Evolutionary conservation across 345 rosid species (phyloP).

Genomic region (rapeseed (Brassica napus)): Da-Ae NC_063452.1:64527501-64528000

Average conservation of each 20-base stretch:
- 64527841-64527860: conserved; percentile 36
- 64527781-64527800: conserved; percentile 28
- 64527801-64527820: conserved; percentile 41
- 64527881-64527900: conserved; percentile 18
- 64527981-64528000: conserved; percentile 42
- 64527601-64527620: neutral
- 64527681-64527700: neutral
- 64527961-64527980: conserved; percentile 40
- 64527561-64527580: neutral
- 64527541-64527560: neutral
- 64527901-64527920: conserved; percentile 10
- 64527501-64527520: too few species aligned
- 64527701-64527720: conserved; percentile 3
- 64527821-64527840: conserved; percentile 25
- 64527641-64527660: neutral
- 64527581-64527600: neutral
- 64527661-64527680: neutral
- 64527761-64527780: conserved; percentile 45
- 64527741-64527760: conserved; percentile 35
- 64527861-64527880: conserved; percentile 30
- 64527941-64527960: conserved; percentile 32
- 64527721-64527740: conserved; percentile 27
- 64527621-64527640: neutral
- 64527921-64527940: conserved; percentile 26
- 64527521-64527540: neutral